Conservation (phyloP, 495 filamentous ascomycete genomes). For the Tuber borchii region DNA sequence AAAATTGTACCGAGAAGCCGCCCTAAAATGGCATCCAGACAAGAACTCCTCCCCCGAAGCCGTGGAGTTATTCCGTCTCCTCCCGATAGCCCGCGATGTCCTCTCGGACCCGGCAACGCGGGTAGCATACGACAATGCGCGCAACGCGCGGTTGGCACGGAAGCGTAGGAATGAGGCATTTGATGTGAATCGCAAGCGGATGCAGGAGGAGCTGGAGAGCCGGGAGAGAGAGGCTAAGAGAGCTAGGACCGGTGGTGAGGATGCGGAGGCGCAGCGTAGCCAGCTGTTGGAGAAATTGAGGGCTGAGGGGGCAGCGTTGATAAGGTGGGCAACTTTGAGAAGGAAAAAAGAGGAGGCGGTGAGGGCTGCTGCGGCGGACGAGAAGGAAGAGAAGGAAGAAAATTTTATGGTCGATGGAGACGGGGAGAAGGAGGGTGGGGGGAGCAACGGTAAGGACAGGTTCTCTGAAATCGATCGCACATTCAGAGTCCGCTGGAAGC, state of each 20-base stretch:
- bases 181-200: conserved; percentile 59
- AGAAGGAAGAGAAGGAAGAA: background rate
- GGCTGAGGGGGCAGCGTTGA: conserved; percentile 44
- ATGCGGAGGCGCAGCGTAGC: conserved; percentile 50
- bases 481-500: conserved; percentile 29
- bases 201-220: conserved; percentile 68
- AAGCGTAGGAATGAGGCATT: conserved; percentile 60
- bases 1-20: conserved; percentile 79
- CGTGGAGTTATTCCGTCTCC: conserved; percentile 63
- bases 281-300: conserved; percentile 44
- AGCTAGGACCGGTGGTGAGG: conserved; percentile 45
- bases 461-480: conserved; percentile 39
- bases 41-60: conserved; percentile 45
- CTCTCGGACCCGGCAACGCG: conserved; percentile 57
- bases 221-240: conserved; percentile 42
- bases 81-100: conserved; percentile 66
- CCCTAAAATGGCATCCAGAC: conserved; percentile 90
- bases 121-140: conserved; percentile 62
- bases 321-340: no score
- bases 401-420: background rate
- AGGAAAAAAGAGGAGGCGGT: conserved; percentile 35
- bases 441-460: conserved; percentile 4
- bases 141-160: conserved; percentile 56
- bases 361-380: conserved; percentile 30
- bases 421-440: background rate